Conservation (phyloP, 129 eudicot species). For the Apium graveolens region DNA sequence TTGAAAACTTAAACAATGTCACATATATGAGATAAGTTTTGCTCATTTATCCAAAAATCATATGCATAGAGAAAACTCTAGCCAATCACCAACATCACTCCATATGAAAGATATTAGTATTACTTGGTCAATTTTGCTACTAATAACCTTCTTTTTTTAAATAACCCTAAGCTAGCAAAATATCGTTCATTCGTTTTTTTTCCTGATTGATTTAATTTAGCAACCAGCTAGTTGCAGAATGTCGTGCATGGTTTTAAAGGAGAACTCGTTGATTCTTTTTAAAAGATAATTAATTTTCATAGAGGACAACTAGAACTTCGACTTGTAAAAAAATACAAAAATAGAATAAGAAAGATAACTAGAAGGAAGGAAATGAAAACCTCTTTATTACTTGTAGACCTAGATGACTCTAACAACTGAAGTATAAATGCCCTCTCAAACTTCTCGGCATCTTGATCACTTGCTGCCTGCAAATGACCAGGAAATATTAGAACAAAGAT, state of each 20-base stretch:
- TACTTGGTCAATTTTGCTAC: background rate
- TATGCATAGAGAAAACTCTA: background rate
- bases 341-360: background rate
- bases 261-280: background rate
- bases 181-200: background rate
- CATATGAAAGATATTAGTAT: background rate
- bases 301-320: background rate
- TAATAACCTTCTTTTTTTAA: background rate
- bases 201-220: background rate
- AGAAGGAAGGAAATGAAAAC: slow-evolving; percentile 10
- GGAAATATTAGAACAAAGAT: background rate
- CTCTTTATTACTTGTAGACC: slow-evolving; percentile 32
- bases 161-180: background rate
- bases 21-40: background rate
- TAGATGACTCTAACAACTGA: slow-evolving; percentile 47
- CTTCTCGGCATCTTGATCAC: slow-evolving; percentile 53
- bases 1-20: background rate
- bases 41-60: background rate
- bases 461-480: slow-evolving; percentile 44
- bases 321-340: background rate
- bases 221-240: background rate
- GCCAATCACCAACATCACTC: background rate
- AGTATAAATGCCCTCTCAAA: slow-evolving; percentile 69
- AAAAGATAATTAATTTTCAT: background rate
- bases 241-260: background rate